Percentiles rank a stretch among this genome's conserved stretches.
Conservation (phyloP, 495 filamentous ascomycete species). For the Aspergillus olivimuriae region DNA sequence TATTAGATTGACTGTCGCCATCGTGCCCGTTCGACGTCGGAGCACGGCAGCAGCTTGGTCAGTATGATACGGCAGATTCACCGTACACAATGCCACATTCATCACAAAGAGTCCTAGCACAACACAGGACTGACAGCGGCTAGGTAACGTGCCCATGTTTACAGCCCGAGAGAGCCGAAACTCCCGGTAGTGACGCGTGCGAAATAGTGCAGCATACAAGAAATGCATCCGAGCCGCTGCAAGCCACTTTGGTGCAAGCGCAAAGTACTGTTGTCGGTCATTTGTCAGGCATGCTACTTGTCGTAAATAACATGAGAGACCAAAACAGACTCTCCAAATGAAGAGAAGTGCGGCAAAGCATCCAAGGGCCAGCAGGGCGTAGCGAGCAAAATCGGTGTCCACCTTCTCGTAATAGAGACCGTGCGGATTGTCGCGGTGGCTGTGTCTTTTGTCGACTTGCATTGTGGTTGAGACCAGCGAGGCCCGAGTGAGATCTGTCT, state of each 20-base stretch:
- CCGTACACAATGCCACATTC: slow-evolving; percentile 60
- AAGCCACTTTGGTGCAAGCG: neutral
- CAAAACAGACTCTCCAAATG: neutral
- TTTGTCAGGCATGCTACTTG: neutral
- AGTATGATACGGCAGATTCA: slow-evolving; percentile 26
- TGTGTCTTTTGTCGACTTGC: neutral
- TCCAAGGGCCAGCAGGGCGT: neutral
- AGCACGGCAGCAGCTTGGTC: slow-evolving; percentile 29
- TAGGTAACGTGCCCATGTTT: slow-evolving; percentile 73
- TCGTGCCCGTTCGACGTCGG: slow-evolving; percentile 64
- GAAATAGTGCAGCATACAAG: slow-evolving; percentile 64
- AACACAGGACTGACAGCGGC: slow-evolving; percentile 65
- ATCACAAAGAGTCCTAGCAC: slow-evolving; percentile 55
- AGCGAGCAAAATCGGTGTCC: neutral
- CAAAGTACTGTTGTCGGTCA: neutral
- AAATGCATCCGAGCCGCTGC: slow-evolving; percentile 33
- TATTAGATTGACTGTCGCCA: slow-evolving; percentile 70
- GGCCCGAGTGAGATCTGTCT: too few species aligned
- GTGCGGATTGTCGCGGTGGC: neutral
- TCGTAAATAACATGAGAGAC: neutral
- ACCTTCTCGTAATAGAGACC: neutral
- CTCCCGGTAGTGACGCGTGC: slow-evolving; percentile 70
- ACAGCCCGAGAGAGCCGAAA: slow-evolving; percentile 63
- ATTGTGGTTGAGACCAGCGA: neutral
- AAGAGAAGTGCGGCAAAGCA: neutral